phyloP scores from a whole-genome alignment of 1,284 basidiomycete species.

The Lignosus rhinocerotis region DNA sequence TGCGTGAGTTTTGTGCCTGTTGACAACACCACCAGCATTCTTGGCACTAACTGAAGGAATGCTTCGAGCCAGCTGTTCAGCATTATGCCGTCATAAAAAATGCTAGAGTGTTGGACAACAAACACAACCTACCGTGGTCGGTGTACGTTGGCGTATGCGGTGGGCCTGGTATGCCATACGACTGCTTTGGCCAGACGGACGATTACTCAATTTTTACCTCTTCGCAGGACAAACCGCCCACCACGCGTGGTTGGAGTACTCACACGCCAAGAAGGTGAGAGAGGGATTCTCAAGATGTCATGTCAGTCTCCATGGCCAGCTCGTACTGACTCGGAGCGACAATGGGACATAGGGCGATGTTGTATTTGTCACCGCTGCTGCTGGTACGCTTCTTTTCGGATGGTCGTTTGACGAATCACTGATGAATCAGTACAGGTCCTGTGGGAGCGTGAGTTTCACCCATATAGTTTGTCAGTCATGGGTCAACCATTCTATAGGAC shows the following conservation, averaged over 20 bases:
- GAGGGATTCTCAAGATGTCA: not conserved
- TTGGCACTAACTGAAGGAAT: not conserved
- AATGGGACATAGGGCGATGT: slow-evolving; percentile 23
- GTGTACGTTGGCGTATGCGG: slow-evolving; percentile 34
- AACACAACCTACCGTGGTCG: slow-evolving; percentile 32
- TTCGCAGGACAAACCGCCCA: slow-evolving; percentile 28
- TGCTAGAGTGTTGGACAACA: slow-evolving; percentile 26
- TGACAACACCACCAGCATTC: not conserved
- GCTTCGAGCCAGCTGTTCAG: slow-evolving; percentile 23
- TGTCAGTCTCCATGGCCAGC: not conserved
- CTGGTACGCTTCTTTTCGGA: slow-evolving; percentile 10
- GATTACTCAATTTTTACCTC: not conserved
- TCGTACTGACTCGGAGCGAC: not conserved
- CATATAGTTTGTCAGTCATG: not conserved
- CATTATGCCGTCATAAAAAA: slow-evolving; percentile 21
- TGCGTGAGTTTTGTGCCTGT: slow-evolving; percentile 21
- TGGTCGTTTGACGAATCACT: not conserved
- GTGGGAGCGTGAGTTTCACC: slow-evolving; percentile 22
- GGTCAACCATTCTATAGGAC: slow-evolving; percentile 29
- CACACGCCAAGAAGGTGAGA: slow-evolving; percentile 23
- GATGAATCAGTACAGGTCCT: slow-evolving; percentile 6
- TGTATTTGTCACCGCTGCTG: slow-evolving; percentile 27
- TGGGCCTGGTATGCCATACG: slow-evolving; percentile 30
- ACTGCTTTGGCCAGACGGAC: not conserved
- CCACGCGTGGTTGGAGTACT: slow-evolving; percentile 27